Percentiles rank a stretch among this genome's conserved stretches.
phyloP scores from a whole-genome alignment of 2,329 filamentous ascomycete species.

The Arthroderma sp. region DNA sequence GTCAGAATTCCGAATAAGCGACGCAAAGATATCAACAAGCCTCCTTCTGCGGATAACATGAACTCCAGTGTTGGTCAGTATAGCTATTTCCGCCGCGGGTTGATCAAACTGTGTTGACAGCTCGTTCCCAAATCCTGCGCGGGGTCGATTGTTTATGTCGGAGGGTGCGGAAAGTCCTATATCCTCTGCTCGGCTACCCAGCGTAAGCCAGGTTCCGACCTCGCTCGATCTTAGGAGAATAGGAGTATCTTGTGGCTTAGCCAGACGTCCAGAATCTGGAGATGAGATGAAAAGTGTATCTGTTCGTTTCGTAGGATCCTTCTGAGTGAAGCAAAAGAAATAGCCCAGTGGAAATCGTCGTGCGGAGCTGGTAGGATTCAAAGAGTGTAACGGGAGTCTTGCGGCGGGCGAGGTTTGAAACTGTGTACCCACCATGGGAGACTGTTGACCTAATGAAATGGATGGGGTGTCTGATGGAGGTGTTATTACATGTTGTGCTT shows the following conservation, averaged over 20 bases:
- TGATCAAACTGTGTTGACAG: constrained; percentile 91
- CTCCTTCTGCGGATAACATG: constrained; percentile 73
- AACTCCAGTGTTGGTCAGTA: constrained; percentile 82
- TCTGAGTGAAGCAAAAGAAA: constrained; percentile 71
- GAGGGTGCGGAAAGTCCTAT: constrained; percentile 63
- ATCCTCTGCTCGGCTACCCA: constrained; percentile 63
- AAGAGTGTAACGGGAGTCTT: constrained; percentile 34
- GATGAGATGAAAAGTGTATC: constrained; percentile 72
- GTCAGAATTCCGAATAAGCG: constrained; percentile 58
- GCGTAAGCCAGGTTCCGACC: constrained; percentile 63
- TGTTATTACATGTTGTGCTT: constrained; percentile 92
- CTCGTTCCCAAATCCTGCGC: constrained; percentile 83
- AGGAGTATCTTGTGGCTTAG: constrained; percentile 40
- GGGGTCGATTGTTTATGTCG: constrained; percentile 54
- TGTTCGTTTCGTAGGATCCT: constrained; percentile 43
- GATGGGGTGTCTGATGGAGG: constrained; percentile 46
- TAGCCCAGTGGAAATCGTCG: constrained; percentile 68
- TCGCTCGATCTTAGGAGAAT: constrained; percentile 56
- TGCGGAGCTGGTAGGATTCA: constrained; percentile 29
- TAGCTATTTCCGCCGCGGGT: constrained; percentile 66
- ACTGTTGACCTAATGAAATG: constrained; percentile 15
- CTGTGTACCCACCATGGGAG: constrained; percentile 14
- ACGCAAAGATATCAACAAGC: constrained; percentile 83
- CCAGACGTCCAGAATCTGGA: constrained; percentile 76
- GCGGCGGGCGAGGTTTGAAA: constrained; percentile 31